These are phyloP conservation scores for Phialophora expanda DNA, from an alignment of 2,329 filamentous ascomycete species.

Conservation along the genomic window DNA sequence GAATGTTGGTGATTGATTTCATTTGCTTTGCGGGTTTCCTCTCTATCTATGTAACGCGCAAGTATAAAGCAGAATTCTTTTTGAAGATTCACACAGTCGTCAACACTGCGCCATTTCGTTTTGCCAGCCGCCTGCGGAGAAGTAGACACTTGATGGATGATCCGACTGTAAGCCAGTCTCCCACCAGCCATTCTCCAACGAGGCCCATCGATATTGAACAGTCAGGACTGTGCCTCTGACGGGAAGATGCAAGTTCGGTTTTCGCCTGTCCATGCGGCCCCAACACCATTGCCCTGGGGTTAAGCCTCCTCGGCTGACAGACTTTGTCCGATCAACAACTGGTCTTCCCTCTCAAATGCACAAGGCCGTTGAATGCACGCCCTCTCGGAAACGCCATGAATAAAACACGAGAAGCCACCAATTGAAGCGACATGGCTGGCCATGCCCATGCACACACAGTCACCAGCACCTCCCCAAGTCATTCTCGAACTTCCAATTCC, in stretches of 20 bases:
- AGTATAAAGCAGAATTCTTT: constrained; percentile 15
- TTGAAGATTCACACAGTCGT: background rate
- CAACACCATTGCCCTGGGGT: background rate
- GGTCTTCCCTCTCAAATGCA: background rate
- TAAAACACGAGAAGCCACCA: constrained; percentile 3
- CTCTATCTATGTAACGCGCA: constrained; percentile 19
- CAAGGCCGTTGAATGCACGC: background rate
- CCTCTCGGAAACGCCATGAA: background rate
- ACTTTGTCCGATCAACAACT: background rate
- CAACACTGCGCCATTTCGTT: background rate
- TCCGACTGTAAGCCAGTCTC: background rate
- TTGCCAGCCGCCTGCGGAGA: background rate
- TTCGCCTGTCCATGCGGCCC: background rate
- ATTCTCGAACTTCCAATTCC: constrained; percentile 15
- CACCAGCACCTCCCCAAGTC: background rate
- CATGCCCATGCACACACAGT: background rate
- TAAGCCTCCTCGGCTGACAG: background rate
- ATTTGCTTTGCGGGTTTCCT: constrained; percentile 7
- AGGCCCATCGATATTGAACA: background rate
- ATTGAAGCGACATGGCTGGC: background rate
- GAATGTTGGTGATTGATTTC: background rate
- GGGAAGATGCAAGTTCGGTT: background rate
- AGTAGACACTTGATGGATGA: background rate
- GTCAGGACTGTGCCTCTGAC: background rate
- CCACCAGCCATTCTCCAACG: background rate